A percentile compares a stretch with the other conserved stretches of the same genome.
phyloP scores from a whole-genome alignment of 2,329 filamentous ascomycete species.

The Colletotrichum zoysiae region DNA sequence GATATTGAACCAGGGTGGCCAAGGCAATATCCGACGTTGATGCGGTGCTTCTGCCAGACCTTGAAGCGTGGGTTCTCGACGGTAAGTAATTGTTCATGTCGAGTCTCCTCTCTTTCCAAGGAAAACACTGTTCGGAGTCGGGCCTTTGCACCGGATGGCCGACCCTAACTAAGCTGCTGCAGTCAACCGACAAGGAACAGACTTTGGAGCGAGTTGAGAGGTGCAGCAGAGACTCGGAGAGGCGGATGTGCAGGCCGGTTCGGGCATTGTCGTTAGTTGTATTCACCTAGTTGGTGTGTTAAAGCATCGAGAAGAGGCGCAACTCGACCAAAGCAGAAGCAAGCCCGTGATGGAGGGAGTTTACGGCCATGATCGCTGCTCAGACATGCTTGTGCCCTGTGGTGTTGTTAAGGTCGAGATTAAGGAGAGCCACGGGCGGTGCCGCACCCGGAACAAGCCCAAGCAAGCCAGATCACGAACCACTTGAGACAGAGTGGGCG shows the following conservation, averaged over 20 bases:
- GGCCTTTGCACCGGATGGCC: constrained; percentile 28
- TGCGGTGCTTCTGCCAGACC: constrained; percentile 26
- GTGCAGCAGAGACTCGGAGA: neutral
- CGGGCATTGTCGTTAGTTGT: neutral
- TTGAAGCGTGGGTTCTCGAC: constrained; percentile 18
- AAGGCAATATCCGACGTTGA: constrained; percentile 19
- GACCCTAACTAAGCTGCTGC: constrained; percentile 11
- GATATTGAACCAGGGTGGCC: constrained; percentile 18
- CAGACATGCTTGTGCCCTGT: neutral
- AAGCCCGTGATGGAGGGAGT: constrained; percentile 1
- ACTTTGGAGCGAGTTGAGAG: constrained; percentile 12
- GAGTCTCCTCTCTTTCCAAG: constrained; percentile 33
- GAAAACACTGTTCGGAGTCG: constrained; percentile 23
- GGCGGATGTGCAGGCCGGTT: neutral
- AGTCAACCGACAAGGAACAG: constrained; percentile 24
- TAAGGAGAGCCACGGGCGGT: constrained; percentile 1
- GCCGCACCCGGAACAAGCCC: constrained; percentile 10
- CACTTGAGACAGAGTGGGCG: neutral
- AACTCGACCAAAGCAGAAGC: neutral
- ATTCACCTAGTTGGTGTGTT: no score
- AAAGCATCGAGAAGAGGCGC: constrained; percentile 2
- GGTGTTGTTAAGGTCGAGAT: constrained; percentile 10
- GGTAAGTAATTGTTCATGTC: constrained; percentile 28
- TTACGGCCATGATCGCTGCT: neutral
- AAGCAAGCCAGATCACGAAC: neutral